Percentiles rank a stretch among this genome's conserved stretches.
Conservation (phyloP, 306 rosid genomes). For the Begonia peltatifolia region DNA sequence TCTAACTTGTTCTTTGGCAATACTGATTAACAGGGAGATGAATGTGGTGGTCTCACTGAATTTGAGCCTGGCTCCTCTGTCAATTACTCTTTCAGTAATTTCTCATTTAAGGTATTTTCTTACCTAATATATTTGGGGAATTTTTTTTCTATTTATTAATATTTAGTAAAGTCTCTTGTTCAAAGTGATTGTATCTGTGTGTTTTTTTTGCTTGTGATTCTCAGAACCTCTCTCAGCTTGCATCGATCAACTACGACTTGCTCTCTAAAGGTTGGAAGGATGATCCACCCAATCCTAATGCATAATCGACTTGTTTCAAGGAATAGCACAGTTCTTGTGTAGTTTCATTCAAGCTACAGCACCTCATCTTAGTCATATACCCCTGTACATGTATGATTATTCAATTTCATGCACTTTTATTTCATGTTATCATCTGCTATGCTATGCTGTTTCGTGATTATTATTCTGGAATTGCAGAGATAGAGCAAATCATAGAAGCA, state of each 20-base stretch:
- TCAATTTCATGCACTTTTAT: not conserved
- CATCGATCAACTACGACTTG: constrained; percentile 95
- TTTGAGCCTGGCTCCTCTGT: constrained; percentile 70
- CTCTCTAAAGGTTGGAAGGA: constrained; percentile 87
- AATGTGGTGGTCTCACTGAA: constrained; percentile 85
- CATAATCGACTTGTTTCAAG: constrained; percentile 22
- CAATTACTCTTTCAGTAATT: constrained; percentile 93
- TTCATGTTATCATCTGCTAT: constrained; percentile 5
- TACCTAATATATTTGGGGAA: not conserved
- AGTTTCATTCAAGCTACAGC: constrained; percentile 23
- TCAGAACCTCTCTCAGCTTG: constrained; percentile 99
- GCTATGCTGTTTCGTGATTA: constrained; percentile 13
- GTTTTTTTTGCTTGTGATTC: constrained; percentile 19
- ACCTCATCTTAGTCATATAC: constrained; percentile 34
- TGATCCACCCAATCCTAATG: constrained; percentile 47
- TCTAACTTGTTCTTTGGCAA: constrained; percentile 22
- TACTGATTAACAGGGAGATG: constrained; percentile 56
- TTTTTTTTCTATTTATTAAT: not conserved
- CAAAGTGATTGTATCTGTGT: too few species aligned
- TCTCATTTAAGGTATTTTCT: constrained; percentile 80
- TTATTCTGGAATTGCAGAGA: constrained; percentile 44
- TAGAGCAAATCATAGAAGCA: constrained; percentile 20
- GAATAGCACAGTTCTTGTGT: constrained; percentile 19
- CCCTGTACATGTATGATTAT: constrained; percentile 69
- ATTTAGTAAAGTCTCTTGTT: not conserved